A percentile compares a stretch with the other conserved stretches of the same genome.
These are phyloP conservation scores for Blastomyces percursus DNA, from an alignment of 2,329 filamentous ascomycete species.

Conservation along the genomic window DNA sequence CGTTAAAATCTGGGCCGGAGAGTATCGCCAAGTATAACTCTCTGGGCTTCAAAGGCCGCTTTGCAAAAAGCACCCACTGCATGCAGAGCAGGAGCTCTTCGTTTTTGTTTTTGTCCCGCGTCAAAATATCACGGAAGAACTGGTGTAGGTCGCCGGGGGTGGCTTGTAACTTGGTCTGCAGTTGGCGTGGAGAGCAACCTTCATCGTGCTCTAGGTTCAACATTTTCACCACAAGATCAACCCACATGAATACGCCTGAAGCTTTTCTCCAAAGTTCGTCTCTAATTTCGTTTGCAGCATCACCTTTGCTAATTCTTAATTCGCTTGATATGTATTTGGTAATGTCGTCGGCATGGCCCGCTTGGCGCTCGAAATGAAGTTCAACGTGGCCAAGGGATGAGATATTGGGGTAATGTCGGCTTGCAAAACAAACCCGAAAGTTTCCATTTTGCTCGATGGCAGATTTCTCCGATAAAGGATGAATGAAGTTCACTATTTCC, in stretches of 20 bases:
- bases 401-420: slow-evolving; percentile 37
- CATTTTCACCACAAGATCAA: slow-evolving; percentile 36
- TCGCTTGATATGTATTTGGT: slow-evolving; percentile 11
- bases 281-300: slow-evolving; percentile 22
- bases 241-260: slow-evolving; percentile 39
- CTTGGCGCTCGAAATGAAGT: slow-evolving; percentile 31
- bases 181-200: slow-evolving; percentile 15
- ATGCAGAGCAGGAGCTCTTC: neutral
- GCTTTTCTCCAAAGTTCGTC: slow-evolving; percentile 29
- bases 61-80: slow-evolving; percentile 9
- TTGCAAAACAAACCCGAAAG: slow-evolving; percentile 32
- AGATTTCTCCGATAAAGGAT: slow-evolving; percentile 20
- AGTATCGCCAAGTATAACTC: slow-evolving; percentile 16
- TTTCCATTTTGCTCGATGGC: slow-evolving; percentile 7
- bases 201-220: slow-evolving; percentile 33
- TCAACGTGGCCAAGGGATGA: slow-evolving; percentile 21
- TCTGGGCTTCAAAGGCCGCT: slow-evolving; percentile 9
- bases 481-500: slow-evolving; percentile 30
- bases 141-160: slow-evolving; percentile 23
- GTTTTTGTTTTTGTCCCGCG: neutral
- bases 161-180: slow-evolving; percentile 23
- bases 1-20: neutral
- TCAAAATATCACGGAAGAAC: slow-evolving; percentile 15
- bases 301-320: slow-evolving; percentile 15
- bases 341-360: slow-evolving; percentile 28